Evolutionary conservation across 805 yeast genomes (phyloP), one percentile per base, ranked within the genome.

Genomic region (Kodamaea kakaduensis): DNA sequence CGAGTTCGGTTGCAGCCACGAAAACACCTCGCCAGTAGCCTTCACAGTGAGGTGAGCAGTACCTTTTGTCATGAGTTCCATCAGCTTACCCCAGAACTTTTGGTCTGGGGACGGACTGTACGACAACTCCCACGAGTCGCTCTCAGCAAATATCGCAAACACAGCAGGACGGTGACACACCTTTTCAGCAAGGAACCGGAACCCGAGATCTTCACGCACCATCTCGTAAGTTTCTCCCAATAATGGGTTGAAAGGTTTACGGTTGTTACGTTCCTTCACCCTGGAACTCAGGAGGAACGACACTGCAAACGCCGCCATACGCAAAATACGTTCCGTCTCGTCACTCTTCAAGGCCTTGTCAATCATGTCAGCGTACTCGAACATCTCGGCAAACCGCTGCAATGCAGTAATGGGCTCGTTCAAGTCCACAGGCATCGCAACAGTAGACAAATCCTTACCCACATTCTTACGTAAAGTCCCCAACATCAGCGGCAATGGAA

Each of bases 241-340:
- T 34, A 93, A 67, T 7, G 98, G 97, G 54, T 88, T 93, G 61
- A 93, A 93, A 1, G 98, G 97, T 53, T 93, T 93, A 44, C 98
- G 72, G 25, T 75, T 56, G 35, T 81, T 78, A 47, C 98, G 72
- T 31, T 78, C 80, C 48, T 84, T 88, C 22, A 76, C 75, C 40
- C 97, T 67, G 48, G 77, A 71, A 8, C 83, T 68, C 0, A 96
- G 78, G 6, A 89, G 56, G 38, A 73, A 75, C 17, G 89, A 78
- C 3, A 85, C 73, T 0, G 96, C 94, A 70, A 89, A 93, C 1
- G 86, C 73, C 0, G 96, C 89, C 31, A 87, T 69, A 29, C 81
- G 66, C 44, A 86, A 56, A 14, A 78, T 69, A 35, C 81, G 64
- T 51, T 81, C 84, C 0, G 81, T 76, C 0, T 75, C 67, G 1